Evolutionary conservation across 768 basidiomycete genomes (phyloP), one percentile per base, ranked within the genome.

Genomic region (Lenzites betulinus): DNA sequence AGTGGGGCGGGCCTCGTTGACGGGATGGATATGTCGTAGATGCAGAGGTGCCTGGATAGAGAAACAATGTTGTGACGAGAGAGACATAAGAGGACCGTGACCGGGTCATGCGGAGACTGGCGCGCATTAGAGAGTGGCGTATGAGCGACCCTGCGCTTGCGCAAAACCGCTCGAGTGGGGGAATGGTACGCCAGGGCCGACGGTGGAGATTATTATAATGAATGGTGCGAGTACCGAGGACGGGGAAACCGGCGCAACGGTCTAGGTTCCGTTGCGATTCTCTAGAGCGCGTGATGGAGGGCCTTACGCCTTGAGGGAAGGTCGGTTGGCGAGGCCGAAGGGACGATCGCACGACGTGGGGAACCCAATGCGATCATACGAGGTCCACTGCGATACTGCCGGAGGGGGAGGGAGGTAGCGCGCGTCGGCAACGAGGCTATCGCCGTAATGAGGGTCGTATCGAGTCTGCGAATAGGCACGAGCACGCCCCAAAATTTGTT

Each of bases 21-120:
- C 83, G 77, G 83, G 81, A 84, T 83, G 83, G 80, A 85, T 84
- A 84, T 80, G 84, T 85, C 84, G 72, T 81, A 41, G 64, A 66
- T 59, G 64, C 50, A 64, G 64, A 64, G 61, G 60, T 49, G 67
- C 59, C 65, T 66, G 61, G 60, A 51, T 54, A 64, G 63, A 66
- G 58, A 64, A 64, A 64, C 65, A 62, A 57, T 64, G 67, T 66
- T 58, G 64, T 51, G 67, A 59, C 58, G 68, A 47, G 59, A 53
- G 58, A 65, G 62, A 67, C 67, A 66, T 62, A 61, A 67, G 54
- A 60, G 63, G 51, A 65, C 57, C 64, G 67, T 66, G 49, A 62
- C 67, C 46, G 64, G 63, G 69, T 66, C 68, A 67, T 69, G 58
- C 70, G 70, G 63, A 71, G 42, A 55, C 64, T 69, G 66, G 71